Evolutionary conservation across 2,329 filamentous ascomycete species (phyloP), one percentile per base, ranked within the genome.

Genomic region (Alternaria alternata): DNA sequence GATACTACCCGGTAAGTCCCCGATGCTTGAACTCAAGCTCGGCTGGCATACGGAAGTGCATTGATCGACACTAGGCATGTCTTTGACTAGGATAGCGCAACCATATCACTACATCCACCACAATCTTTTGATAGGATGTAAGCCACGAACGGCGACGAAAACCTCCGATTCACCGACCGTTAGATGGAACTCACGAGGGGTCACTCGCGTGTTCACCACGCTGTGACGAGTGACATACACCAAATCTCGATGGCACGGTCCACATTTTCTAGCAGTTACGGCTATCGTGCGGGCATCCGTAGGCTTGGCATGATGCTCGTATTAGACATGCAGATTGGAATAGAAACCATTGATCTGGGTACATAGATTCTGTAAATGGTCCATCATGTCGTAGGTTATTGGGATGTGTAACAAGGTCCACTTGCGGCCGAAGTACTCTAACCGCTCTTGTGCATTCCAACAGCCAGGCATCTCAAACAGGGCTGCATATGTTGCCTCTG

Each of bases 241-340:
- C 54, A 39, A 57, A 59, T 41, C 62, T 65, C 67, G 65, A 65
- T 62, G 32, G 68, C 64, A 70, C 64, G 63, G 66, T 59, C 62
- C 66, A 63, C 30, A 22, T 39, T 42, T 28, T n/a, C 20, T 20
- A 38, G 32, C 48, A 47, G 30, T 42, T 54, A 64, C 68, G 59
- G 62, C 44, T 57, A 43, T 59, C 44, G 55, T 67, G 64, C 67
- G 67, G 68, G 66, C 61, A 67, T 59, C 61, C 64, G 62, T 70
- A 54, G 48, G 55, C 46, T 59, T 59, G 57, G 57, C 57, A 47
- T 44, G 54, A 47, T 39, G 30, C 54, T 60, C 42, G 44, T 52
- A 30, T 64, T 38, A 55, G 36, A 28, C 47, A 41, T 44, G 42
- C 47, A 57, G 24, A 30, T 51, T 58, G 44, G 52, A 52, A 14